phyloP scores from a whole-genome alignment of 2,329 filamentous ascomycete genomes.

The Boeremia exigua region DNA sequence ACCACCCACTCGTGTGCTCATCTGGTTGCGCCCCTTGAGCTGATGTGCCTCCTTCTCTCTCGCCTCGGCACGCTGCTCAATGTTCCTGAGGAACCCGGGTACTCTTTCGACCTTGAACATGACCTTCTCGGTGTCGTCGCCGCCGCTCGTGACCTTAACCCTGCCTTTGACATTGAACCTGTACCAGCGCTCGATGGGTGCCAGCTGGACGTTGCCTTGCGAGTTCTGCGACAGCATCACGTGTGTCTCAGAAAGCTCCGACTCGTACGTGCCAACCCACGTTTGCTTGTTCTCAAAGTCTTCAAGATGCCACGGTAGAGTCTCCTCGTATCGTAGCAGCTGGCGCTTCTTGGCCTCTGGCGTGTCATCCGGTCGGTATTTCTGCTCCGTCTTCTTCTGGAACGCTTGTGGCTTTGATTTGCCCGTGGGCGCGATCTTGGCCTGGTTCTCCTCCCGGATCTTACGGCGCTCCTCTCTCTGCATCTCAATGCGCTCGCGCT shows the following conservation, averaged over 20 bases:
- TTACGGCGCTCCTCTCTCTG: constrained; percentile 79
- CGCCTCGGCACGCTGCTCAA: constrained; percentile 55
- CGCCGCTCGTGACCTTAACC: constrained; percentile 81
- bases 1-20: constrained; percentile 42
- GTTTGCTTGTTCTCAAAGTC: constrained; percentile 95
- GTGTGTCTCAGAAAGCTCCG: constrained; percentile 79
- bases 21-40: constrained; percentile 20
- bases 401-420: constrained; percentile 69
- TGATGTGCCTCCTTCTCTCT: constrained; percentile 50
- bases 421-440: constrained; percentile 87
- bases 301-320: constrained; percentile 94
- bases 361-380: constrained; percentile 79
- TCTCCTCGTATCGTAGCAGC: constrained; percentile 84
- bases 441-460: constrained; percentile 83
- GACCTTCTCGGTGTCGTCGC: constrained; percentile 84
- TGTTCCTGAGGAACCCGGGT: constrained; percentile 72
- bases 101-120: constrained; percentile 79
- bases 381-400: constrained; percentile 83
- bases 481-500: constrained; percentile 64
- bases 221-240: constrained; percentile 75
- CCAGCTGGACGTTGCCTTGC: constrained; percentile 72
- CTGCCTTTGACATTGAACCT: constrained; percentile 78
- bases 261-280: constrained; percentile 91
- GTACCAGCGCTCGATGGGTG: constrained; percentile 96
- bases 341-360: constrained; percentile 72